Conservation (phyloP, 2,329 filamentous ascomycete genomes). For the Stachybotrys elegans region DNA sequence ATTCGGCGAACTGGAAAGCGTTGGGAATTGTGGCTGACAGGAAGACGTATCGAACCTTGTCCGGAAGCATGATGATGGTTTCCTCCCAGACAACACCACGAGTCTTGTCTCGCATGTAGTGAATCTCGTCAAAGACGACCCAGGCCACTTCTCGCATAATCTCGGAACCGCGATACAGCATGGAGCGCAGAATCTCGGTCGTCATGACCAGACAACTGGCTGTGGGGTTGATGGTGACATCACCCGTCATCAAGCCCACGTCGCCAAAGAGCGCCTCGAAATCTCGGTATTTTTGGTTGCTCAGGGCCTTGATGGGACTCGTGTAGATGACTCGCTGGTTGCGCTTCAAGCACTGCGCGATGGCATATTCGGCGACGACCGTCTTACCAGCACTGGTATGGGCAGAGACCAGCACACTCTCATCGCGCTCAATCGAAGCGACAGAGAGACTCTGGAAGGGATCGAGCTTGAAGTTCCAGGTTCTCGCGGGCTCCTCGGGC, state of each 20-base stretch:
- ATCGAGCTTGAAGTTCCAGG: conserved; percentile 87
- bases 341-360: conserved; percentile 93
- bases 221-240: conserved; percentile 98
- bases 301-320: conserved; percentile 96
- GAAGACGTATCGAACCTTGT: conserved; percentile 99
- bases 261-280: conserved; percentile 95
- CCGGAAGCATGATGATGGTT: conserved; percentile 93
- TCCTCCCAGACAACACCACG: conserved; percentile 99
- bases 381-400: conserved; percentile 98
- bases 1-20: conserved; percentile 98
- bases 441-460: conserved; percentile 96
- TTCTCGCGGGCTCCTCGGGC: conserved; percentile 79
- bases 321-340: conserved; percentile 99
- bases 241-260: conserved; percentile 96
- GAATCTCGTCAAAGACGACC: conserved; percentile 98
- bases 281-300: conserved; percentile 97
- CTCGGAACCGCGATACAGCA: conserved; percentile 96
- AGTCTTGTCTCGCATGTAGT: conserved; percentile 93
- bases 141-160: conserved; percentile 99
- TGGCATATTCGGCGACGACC: conserved; percentile 95
- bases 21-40: conserved; percentile 97
- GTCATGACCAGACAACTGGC: conserved; percentile 99
- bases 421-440: conserved; percentile 88
- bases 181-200: conserved; percentile 96
- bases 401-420: conserved; percentile 94